phyloP scores from a whole-genome alignment of 495 filamentous ascomycete species.

The Daldinia caldariorum region DNA sequence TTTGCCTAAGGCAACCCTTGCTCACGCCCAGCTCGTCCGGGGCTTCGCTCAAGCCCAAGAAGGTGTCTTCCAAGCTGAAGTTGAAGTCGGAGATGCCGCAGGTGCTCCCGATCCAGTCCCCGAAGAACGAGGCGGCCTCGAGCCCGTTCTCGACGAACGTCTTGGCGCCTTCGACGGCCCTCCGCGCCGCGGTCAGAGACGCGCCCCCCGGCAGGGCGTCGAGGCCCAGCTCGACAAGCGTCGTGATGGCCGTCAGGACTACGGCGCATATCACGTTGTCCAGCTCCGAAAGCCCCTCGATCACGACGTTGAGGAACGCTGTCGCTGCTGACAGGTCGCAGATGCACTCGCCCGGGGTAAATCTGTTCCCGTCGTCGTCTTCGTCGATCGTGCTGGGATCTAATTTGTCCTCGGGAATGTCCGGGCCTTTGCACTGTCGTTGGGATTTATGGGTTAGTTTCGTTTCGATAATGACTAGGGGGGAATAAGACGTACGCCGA shows the following conservation, averaged over 20 bases:
- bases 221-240: constrained; percentile 32
- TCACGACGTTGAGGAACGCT: constrained; percentile 29
- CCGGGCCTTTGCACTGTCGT: constrained; percentile 31
- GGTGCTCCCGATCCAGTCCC: constrained; percentile 23
- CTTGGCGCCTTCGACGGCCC: constrained; percentile 40
- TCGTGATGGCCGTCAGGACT: constrained; percentile 23
- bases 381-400: constrained; percentile 26
- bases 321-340: constrained; percentile 27
- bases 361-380: constrained; percentile 41
- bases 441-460: constrained; percentile 8
- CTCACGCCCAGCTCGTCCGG: constrained; percentile 27
- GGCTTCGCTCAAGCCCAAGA: constrained; percentile 10
- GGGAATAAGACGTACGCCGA: constrained; percentile 35
- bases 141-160: constrained; percentile 40
- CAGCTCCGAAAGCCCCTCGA: constrained; percentile 32
- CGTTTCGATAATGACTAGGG: not conserved
- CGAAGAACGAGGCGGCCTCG: constrained; percentile 33
- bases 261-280: constrained; percentile 41
- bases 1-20: constrained; percentile 30
- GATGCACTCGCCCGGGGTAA: constrained; percentile 27
- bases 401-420: constrained; percentile 15
- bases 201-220: constrained; percentile 22
- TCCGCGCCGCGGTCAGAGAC: constrained; percentile 1
- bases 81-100: constrained; percentile 26
- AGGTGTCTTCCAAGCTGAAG: constrained; percentile 33